A percentile compares a stretch with the other conserved stretches of the same genome.
Evolutionary conservation across 768 basidiomycete genomes (phyloP).

Genomic region (Pisolithus albus): DNA sequence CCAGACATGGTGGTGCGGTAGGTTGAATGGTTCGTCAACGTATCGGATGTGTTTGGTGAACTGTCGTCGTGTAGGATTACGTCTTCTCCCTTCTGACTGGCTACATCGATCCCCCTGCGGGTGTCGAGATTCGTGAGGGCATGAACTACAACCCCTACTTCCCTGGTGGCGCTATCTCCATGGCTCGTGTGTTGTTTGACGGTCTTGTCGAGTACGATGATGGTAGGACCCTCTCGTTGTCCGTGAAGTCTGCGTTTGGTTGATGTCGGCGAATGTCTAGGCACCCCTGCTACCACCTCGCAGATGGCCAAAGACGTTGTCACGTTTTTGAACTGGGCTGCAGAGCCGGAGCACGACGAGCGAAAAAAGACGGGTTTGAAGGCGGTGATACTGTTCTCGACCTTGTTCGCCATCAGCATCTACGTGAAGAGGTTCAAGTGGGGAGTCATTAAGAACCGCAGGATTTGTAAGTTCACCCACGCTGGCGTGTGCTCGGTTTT

Average conservation of each 20-base stretch:
- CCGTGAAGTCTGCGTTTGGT: background rate
- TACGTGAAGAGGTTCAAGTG: slow-evolving; percentile 97
- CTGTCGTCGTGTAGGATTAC: slow-evolving; percentile 63
- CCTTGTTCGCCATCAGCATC: slow-evolving; percentile 70
- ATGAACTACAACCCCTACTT: slow-evolving; percentile 99
- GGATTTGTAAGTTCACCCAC: slow-evolving; percentile 57
- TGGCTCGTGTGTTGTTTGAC: slow-evolving; percentile 95
- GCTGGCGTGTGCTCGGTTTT: background rate
- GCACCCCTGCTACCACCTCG: slow-evolving; percentile 91
- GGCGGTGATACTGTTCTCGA: slow-evolving; percentile 88
- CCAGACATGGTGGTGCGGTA: slow-evolving; percentile 93
- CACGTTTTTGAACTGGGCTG: slow-evolving; percentile 93
- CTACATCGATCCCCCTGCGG: slow-evolving; percentile 93
- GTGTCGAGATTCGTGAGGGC: slow-evolving; percentile 90
- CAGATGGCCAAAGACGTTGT: slow-evolving; percentile 99
- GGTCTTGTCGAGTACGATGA: slow-evolving; percentile 96
- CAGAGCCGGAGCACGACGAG: slow-evolving; percentile 97
- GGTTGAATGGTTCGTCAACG: slow-evolving; percentile 27
- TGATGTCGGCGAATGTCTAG: slow-evolving; percentile 32
- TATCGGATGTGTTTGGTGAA: slow-evolving; percentile 1
- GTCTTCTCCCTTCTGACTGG: slow-evolving; percentile 95
- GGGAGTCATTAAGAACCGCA: slow-evolving; percentile 87
- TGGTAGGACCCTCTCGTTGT: slow-evolving; percentile 40
- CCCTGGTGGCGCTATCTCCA: slow-evolving; percentile 97
- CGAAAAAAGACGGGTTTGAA: slow-evolving; percentile 96